Percentiles rank a stretch among this genome's conserved stretches.
Conservation (phyloP, 257 asterid genomes). For the Anisodus tanguticus region DNA sequence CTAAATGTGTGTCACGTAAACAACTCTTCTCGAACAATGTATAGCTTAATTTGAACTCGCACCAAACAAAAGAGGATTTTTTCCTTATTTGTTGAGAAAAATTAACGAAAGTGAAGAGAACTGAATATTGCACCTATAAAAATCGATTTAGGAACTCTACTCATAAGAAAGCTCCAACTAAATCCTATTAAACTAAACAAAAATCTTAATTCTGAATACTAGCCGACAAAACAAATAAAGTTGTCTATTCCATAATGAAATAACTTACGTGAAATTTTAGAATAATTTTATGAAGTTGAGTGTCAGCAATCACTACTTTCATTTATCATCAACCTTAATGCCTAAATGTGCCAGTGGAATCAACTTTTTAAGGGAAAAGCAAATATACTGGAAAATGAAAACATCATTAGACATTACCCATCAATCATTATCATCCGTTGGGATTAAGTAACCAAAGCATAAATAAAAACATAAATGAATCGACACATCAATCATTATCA, state of each 20-base stretch:
- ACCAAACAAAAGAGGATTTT: no score
- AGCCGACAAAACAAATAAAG: neutral
- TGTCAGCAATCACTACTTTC: constrained; percentile 29
- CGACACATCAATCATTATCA: constrained; percentile 14
- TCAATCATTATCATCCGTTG: constrained; percentile 20
- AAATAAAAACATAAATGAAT: neutral
- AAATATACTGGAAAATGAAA: neutral
- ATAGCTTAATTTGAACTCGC: no score
- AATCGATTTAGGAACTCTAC: no score
- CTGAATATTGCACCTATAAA: no score
- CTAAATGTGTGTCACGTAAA: no score
- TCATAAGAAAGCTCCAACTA: neutral
- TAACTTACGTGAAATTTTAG: neutral
- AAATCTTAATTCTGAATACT: neutral
- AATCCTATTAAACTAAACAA: neutral
- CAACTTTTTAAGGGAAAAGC: constrained; percentile 13
- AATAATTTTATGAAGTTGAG: constrained; percentile 16
- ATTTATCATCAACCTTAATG: neutral
- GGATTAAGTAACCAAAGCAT: neutral
- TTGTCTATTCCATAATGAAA: constrained; percentile 20
- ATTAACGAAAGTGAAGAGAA: no score
- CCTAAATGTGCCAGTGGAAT: constrained; percentile 3
- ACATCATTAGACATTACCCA: constrained; percentile 4
- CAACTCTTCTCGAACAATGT: no score
- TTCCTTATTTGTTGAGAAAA: no score